These are phyloP conservation scores for Hygrophorus pudorinus DNA, from an alignment of 768 basidiomycete species.

Conservation along the genomic window DNA sequence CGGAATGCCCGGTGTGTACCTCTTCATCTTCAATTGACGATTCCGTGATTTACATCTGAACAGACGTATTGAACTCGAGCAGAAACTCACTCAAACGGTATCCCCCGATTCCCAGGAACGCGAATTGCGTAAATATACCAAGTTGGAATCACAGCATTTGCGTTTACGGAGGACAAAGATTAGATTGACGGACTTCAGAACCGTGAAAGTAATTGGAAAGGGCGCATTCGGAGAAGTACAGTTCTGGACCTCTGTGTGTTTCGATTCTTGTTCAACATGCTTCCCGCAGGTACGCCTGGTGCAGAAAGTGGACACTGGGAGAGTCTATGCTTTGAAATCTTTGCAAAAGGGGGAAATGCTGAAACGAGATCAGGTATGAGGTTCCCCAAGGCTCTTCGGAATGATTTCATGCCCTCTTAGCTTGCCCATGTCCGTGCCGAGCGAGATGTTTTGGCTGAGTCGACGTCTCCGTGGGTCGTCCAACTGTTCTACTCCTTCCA, in stretches of 20 bases:
- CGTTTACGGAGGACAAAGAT: constrained; percentile 83
- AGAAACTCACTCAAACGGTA: constrained; percentile 60
- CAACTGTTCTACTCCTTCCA: constrained; percentile 97
- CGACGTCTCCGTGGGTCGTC: constrained; percentile 93
- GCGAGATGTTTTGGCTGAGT: constrained; percentile 92
- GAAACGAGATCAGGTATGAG: constrained; percentile 89
- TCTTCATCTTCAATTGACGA: neutral
- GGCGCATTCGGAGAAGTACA: constrained; percentile 94
- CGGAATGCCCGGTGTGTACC: constrained; percentile 70
- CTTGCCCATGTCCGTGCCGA: constrained; percentile 97
- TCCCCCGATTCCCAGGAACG: constrained; percentile 78
- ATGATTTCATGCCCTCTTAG: constrained; percentile 27
- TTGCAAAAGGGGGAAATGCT: constrained; percentile 97
- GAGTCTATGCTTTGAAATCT: constrained; percentile 99
- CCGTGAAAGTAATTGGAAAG: constrained; percentile 98
- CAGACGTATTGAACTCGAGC: constrained; percentile 84
- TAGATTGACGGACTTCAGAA: constrained; percentile 86
- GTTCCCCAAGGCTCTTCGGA: neutral
- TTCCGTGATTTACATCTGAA: neutral
- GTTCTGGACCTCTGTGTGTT: neutral
- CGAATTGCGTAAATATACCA: constrained; percentile 73
- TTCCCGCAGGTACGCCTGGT: constrained; percentile 70
- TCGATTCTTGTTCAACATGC: neutral
- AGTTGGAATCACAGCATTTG: constrained; percentile 82
- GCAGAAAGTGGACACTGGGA: constrained; percentile 96